These are phyloP conservation scores for Eucalyptus decipiens DNA, from an alignment of 345 rosid species.

Conservation along the genomic window DNA sequence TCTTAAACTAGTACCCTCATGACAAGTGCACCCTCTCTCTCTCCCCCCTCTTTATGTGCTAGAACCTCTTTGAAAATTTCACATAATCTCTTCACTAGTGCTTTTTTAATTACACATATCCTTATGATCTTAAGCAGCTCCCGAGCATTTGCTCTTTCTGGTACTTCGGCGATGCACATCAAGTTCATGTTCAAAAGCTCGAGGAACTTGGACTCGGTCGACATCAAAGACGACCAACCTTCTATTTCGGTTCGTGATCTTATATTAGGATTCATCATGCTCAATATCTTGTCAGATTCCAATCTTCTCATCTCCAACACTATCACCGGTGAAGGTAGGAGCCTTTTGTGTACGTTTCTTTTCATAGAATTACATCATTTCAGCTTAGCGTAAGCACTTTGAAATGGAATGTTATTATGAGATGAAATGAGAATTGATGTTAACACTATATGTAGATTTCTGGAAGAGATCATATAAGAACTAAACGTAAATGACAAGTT, in stretches of 20 bases:
- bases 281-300: not conserved
- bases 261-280: not conserved
- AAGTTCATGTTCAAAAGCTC: not conserved
- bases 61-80: not conserved
- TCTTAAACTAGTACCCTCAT: rapidly evolving
- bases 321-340: not conserved
- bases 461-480: not conserved
- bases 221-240: not conserved
- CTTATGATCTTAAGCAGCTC: not conserved
- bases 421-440: not conserved
- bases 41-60: not conserved
- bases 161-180: not conserved
- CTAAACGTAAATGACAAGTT: not conserved
- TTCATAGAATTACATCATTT: not conserved
- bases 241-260: not conserved
- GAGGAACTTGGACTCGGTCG: not conserved
- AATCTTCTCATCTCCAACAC: not conserved
- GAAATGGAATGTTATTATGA: rapidly evolving
- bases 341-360: not conserved
- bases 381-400: rapidly evolving
- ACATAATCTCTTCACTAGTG: not conserved
- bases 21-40: not conserved
- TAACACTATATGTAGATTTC: not conserved
- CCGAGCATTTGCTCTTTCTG: not conserved
- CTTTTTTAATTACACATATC: not conserved